These are phyloP conservation scores for Malus hybrid DNA, from an alignment of 331 rosid species.

Conservation along the genomic window DNA sequence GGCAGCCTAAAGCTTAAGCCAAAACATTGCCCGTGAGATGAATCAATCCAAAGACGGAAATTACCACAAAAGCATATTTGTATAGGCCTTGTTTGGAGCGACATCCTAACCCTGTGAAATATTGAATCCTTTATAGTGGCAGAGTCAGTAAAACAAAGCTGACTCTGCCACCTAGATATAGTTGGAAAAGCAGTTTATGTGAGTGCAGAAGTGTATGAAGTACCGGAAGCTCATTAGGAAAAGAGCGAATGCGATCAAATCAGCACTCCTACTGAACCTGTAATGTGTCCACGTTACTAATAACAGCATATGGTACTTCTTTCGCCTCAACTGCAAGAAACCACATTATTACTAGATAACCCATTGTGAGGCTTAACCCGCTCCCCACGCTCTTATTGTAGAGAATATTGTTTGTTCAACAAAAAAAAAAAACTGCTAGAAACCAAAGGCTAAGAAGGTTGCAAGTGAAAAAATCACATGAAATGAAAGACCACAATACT, in stretches of 20 bases:
- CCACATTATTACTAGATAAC: too few relatives aligned
- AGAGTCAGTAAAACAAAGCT: conserved; percentile 30
- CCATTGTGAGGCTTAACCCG: too few relatives aligned
- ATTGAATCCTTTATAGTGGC: conserved; percentile 45
- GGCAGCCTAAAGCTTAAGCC: conserved; percentile 83
- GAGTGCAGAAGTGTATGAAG: not conserved
- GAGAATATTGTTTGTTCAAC: too few relatives aligned
- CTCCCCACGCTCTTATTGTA: too few relatives aligned
- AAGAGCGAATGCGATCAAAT: not conserved
- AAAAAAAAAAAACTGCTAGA: not conserved
- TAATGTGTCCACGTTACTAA: conserved; percentile 15
- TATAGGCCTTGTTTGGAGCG: conserved; percentile 86
- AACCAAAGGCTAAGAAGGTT: conserved; percentile 15
- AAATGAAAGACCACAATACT: conserved; percentile 1
- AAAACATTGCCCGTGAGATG: conserved; percentile 70
- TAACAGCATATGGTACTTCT: conserved; percentile 23
- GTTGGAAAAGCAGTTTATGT: not conserved
- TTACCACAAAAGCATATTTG: not conserved
- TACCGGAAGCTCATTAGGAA: not conserved
- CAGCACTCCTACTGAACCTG: conserved; percentile 29
- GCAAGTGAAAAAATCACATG: not conserved
- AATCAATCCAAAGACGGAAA: not conserved
- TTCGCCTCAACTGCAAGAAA: conserved; percentile 40
- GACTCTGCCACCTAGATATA: conserved; percentile 73
- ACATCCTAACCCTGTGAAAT: conserved; percentile 89